Conservation (phyloP, 2,329 filamentous ascomycete species). For the Knoxdaviesia capensis region DNA sequence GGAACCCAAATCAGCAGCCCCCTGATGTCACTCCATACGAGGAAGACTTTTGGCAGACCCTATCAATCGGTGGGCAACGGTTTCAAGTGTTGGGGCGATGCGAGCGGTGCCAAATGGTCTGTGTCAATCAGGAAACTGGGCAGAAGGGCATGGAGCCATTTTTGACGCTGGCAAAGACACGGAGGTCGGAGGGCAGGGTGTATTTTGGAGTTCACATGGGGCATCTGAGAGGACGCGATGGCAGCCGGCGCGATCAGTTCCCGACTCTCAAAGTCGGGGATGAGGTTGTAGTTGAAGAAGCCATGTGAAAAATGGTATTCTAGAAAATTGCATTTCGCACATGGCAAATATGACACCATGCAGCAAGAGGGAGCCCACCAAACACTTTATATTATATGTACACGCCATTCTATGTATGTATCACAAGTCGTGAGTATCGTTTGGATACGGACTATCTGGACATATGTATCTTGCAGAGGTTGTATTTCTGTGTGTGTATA, state of each 20-base stretch:
- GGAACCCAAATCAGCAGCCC: too few relatives aligned
- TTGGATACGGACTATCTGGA: too few relatives aligned
- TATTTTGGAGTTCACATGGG: constrained; percentile 75
- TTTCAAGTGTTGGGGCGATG: constrained; percentile 68
- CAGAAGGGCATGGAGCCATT: constrained; percentile 70
- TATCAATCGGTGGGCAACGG: constrained; percentile 42
- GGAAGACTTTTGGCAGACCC: constrained; percentile 57
- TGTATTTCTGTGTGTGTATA: too few relatives aligned
- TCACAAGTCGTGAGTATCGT: too few relatives aligned
- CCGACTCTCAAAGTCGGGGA: neutral
- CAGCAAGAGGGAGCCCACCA: too few relatives aligned
- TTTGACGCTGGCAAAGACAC: constrained; percentile 68
- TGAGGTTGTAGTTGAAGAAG: neutral
- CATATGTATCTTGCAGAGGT: too few relatives aligned
- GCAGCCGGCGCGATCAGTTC: neutral
- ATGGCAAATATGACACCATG: too few relatives aligned
- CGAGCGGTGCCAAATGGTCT: constrained; percentile 88
- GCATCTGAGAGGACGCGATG: constrained; percentile 12
- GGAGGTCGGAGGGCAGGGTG: constrained; percentile 65
- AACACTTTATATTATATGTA: too few relatives aligned
- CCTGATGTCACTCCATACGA: constrained; percentile 31
- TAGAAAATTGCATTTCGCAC: too few relatives aligned
- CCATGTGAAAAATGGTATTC: too few relatives aligned
- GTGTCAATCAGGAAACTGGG: constrained; percentile 69
- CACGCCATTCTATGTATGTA: too few relatives aligned